Conservation (phyloP, 1,139 yeast genomes). For the Kurtzmaniella quercitrusa region DNA sequence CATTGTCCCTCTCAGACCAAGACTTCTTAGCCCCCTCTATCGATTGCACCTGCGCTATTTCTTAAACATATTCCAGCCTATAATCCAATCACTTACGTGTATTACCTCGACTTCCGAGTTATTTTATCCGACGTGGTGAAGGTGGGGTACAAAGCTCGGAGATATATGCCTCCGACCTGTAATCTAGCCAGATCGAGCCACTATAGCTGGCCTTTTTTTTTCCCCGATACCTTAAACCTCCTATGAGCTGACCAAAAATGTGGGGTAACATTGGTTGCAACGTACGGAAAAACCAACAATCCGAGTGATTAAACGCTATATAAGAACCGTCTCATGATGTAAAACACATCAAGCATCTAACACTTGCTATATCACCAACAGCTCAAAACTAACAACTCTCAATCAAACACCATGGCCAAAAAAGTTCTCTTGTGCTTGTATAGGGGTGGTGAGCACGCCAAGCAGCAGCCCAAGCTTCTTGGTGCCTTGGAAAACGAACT, state of each 20-base stretch:
- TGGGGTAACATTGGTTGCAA: background rate
- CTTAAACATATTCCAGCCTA: background rate
- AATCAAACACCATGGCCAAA: conserved; percentile 13
- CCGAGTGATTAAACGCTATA: background rate
- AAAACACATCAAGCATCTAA: background rate
- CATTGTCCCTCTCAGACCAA: background rate
- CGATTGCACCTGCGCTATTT: background rate
- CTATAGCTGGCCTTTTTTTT: background rate
- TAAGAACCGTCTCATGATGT: background rate
- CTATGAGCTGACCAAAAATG: background rate
- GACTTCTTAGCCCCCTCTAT: no score
- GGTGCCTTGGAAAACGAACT: conserved; percentile 77
- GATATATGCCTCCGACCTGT: background rate
- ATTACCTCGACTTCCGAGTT: background rate
- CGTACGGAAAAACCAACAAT: background rate
- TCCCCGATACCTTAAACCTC: background rate
- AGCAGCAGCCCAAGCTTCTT: conserved; percentile 54
- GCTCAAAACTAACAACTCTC: background rate
- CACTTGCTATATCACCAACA: background rate
- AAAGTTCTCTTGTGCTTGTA: conserved; percentile 56
- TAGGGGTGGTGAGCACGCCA: conserved; percentile 54
- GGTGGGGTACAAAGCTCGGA: background rate
- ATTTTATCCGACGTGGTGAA: background rate
- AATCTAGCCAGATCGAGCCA: background rate
- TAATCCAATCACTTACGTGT: background rate